Evolutionary conservation across 2,329 filamentous ascomycete species (phyloP), one percentile per base, ranked within the genome.

Genomic region (Blumeria hordei): DNA sequence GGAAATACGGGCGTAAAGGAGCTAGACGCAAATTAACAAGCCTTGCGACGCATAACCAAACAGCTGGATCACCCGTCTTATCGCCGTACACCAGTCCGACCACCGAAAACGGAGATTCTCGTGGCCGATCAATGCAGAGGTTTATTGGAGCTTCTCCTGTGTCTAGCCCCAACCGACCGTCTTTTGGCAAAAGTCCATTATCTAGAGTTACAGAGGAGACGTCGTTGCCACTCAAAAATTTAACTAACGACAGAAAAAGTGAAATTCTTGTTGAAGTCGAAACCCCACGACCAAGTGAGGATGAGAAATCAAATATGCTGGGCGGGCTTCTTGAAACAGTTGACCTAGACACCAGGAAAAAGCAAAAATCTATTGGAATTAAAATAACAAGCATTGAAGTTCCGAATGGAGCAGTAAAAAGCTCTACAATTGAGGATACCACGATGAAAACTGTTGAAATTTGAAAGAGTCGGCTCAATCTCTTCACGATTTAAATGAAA

Each of bases 1-100:
- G 96, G 67, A 96, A 94, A 71, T 84, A 92, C 67, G 90, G 90
- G 51, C 76, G 74, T 36, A 67, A 68, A 67, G 56, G 55, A 16
- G 39, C 8, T 8, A 75, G 76, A 67, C 73, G 78, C 57, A 57
- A 57, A 28, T 34, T 9, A 11, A 75, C 76, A 66, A 73, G 78
- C 57, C 74, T 69, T 59, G 80, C 78, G 1, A 69, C 69, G 60
- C 69, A 55, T 43, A 62, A 60, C 6, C 47, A 55, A n/a, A 61
- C 21, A n/a, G 11, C 58, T 45, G 60, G 60, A 8, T 58, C 60
- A 44, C 66, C 60, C 60, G 10, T 71, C 72, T 11, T 69, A 69
- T 56, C 71, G 69, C 57, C 64, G n/a, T 71, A 74, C 12, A 71
- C 67, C 49, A 80, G 76, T 3, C 78, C 78, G 6, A 72, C 72